phyloP scores from a whole-genome alignment of 441 rosid species.

The Rhodomyrtus psidioides region DNA sequence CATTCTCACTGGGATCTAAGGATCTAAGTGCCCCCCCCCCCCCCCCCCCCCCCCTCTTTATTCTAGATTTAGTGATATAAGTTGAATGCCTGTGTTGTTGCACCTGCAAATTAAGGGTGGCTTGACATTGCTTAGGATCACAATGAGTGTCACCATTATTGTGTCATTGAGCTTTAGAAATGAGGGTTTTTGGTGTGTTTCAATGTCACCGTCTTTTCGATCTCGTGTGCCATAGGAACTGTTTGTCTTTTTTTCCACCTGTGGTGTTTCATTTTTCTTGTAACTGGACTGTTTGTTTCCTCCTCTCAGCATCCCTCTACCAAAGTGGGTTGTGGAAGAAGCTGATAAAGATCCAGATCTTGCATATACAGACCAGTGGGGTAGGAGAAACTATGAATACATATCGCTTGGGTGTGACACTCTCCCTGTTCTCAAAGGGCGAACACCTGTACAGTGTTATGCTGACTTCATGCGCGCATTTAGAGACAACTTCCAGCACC shows the following conservation, averaged over 20 bases:
- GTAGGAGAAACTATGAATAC: slow-evolving; percentile 78
- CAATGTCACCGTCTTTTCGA: not conserved
- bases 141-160: not conserved
- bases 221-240: not conserved
- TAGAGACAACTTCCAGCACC: slow-evolving; percentile 64
- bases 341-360: slow-evolving; percentile 55
- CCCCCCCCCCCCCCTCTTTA: no score
- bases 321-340: slow-evolving; percentile 83
- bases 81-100: not conserved
- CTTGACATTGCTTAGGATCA: not conserved
- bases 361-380: slow-evolving; percentile 94
- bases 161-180: not conserved
- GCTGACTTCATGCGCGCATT: slow-evolving; percentile 88
- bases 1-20: not conserved
- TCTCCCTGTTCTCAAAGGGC: slow-evolving; percentile 66
- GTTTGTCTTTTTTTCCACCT: not conserved
- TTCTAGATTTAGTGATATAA: not conserved
- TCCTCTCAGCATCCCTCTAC: slow-evolving; percentile 58
- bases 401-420: slow-evolving; percentile 84
- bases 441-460: slow-evolving; percentile 85
- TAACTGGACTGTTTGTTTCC: not conserved
- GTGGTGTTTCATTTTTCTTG: not conserved
- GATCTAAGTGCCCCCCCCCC: no score
- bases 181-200: not conserved
- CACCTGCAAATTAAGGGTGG: not conserved